phyloP scores from a whole-genome alignment of 176 grass and related monocot species.

The Olyra latifolia region DNA sequence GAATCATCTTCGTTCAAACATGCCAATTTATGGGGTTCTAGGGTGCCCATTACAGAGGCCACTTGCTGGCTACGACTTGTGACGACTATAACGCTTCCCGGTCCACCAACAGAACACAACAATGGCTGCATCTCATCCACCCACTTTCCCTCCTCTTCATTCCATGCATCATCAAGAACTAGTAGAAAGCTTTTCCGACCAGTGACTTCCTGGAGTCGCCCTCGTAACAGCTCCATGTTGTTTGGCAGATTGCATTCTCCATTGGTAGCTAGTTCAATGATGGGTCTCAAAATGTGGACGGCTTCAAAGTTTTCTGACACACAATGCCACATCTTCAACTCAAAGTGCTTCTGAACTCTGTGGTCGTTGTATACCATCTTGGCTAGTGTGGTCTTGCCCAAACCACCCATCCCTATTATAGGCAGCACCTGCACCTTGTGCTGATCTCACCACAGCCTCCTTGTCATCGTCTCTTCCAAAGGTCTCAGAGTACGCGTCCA shows the following conservation, averaged over 20 bases:
- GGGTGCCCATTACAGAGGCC: conserved; percentile 9
- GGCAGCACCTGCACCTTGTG: conserved; percentile 21
- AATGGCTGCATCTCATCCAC: background rate
- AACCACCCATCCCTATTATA: conserved; percentile 45
- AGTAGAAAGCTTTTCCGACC: conserved; percentile 26
- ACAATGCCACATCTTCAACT: conserved; percentile 41
- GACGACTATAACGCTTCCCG: conserved; percentile 34
- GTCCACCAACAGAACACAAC: background rate
- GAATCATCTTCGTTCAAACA: conserved; percentile 1
- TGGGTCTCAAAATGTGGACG: no score
- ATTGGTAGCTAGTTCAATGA: conserved; percentile 7
- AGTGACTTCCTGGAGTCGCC: background rate
- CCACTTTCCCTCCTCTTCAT: conserved; percentile 16
- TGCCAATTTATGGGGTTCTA: background rate
- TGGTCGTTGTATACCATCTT: conserved; percentile 42
- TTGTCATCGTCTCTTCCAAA: conserved; percentile 22
- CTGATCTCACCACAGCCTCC: background rate
- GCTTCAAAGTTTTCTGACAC: conserved; percentile 43
- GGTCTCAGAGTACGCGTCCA: background rate
- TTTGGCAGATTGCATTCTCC: background rate
- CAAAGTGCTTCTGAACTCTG: conserved; percentile 16
- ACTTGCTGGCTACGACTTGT: conserved; percentile 30
- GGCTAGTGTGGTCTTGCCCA: conserved; percentile 49
- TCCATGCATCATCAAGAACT: conserved; percentile 48
- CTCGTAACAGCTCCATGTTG: background rate